Evolutionary conservation across 1,284 basidiomycete species (phyloP), one percentile per base, ranked within the genome.

Genomic region (Acaromyces ingoldii): DNA sequence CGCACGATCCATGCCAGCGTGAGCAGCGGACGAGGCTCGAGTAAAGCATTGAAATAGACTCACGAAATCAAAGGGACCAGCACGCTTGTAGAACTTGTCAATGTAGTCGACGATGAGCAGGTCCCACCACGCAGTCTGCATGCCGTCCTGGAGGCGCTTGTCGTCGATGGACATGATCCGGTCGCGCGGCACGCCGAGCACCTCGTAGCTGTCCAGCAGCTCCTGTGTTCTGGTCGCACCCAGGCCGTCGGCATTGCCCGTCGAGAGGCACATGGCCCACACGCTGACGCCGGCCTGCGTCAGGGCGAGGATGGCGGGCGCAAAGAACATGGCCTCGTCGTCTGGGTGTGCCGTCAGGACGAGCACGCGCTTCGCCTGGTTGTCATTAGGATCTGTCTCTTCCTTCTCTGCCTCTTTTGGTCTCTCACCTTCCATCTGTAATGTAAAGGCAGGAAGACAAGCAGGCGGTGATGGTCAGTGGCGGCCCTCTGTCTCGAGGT

Each of bases 301-400:
- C 2, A 83, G 79, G 25, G 84, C 78, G 17, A 69, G 57, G 10
- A 93, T 70, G 0, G 86, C 86, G 0, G 91, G 90, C 0, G 84
- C 85, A 70, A 95, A 95, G 80, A 95, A 95, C 81, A 92, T 83
- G 70, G 84, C 84, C 77, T 93, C 91, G 72, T 93, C 91, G 71
- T 93, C 91, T 1, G 89, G 89, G 67, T 92, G 89, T 9, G 89
- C 88, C 0, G 88, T 91, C 39, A 92, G 76, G 2, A 91, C 70
- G 24, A 92, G 79, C 6, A 55, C 68, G 13, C 17, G 25, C 24
- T 22, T 15, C 11, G 42, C 15, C 38, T 40, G 7, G 7, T n/a
- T n/a, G n/a, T n/a, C n/a, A n/a, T n/a, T n/a, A n/a, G n/a, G n/a
- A n/a, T n/a, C n/a, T n/a, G n/a, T n/a, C n/a, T n/a, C n/a, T n/a